Base-by-base conservation (phyloP, 2,329 filamentous ascomycete species). In the Alternaria ventricosa region DNA sequence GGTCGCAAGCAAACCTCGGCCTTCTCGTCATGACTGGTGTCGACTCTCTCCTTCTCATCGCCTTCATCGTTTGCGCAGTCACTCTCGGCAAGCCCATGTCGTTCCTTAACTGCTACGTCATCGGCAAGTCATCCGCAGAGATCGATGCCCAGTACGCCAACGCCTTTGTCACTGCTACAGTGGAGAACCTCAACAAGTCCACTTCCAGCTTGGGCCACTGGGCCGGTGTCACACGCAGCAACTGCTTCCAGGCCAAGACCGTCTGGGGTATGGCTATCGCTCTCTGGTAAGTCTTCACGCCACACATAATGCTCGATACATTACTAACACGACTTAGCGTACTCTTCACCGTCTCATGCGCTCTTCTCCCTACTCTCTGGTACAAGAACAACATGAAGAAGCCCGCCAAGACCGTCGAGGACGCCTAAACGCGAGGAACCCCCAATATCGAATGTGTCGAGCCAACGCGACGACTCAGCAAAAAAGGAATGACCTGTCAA, bases 211-310 rank as follows among this genome's bases (percentile, higher is more conserved):
- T 89, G 59, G 81, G 75, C 13, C 79, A 83, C 60, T 90, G 87
- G 86, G 87, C 88, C 47, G 87, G 87, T n/a, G 84, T 86, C 9
- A 88, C 84, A 75, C 86, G 18, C 57, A 64, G 54, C 66, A 91
- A 92, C 59, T 97, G 94, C 83, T 89, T 90, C 74, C 89, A 96
- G 83, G 89, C 94, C 79, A 96, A 97, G 85, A 88, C 91, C 15
- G 88, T 96, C 69, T 97, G 94, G 94, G 94, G 93, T 1, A 81
- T 97, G 64, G 88, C 89, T 78, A 94, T 97, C 79, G 89, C 89
- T 5, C 86, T 96, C 54, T 93, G 87, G 87, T 88, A 76, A 75
- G 85, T 83, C 33, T 4, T 12, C 13, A n/a, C 2, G 0, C 27
- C 6, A n/a, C 25, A 13, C 0, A 13, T 11, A 0, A 13, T 22